Percentiles rank a stretch among this genome's conserved stretches.
Evolutionary conservation across 805 yeast species (phyloP).

Genomic region (Candida chauliodis): DNA sequence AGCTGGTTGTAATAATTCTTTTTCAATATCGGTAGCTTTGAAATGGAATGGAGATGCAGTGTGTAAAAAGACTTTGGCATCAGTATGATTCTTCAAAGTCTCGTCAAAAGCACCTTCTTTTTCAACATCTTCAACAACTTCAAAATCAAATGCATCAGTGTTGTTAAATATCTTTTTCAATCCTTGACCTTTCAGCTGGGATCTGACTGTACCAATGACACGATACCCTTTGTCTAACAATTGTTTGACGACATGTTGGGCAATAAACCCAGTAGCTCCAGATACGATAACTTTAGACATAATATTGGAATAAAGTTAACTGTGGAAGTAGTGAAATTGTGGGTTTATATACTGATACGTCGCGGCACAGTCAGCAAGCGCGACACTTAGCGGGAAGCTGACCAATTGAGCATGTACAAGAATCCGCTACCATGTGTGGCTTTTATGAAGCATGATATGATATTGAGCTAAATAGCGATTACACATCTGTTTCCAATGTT

Average conservation of each 20-base stretch:
- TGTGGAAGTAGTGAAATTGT: neutral
- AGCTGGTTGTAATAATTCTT: slow-evolving; percentile 55
- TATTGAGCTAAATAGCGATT: too few relatives aligned
- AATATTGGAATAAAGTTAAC: slow-evolving; percentile 1
- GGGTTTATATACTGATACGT: slow-evolving; percentile 1
- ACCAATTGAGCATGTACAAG: neutral
- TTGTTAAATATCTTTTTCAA: slow-evolving; percentile 19
- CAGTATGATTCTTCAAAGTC: slow-evolving; percentile 45
- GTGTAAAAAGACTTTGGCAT: slow-evolving; percentile 53
- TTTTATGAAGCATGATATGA: too few relatives aligned
- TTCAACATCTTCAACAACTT: slow-evolving; percentile 46
- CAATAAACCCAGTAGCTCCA: slow-evolving; percentile 57
- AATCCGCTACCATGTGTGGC: too few relatives aligned
- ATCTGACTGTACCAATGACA: slow-evolving; percentile 54
- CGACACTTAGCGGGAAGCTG: neutral
- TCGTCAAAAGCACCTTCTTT: slow-evolving; percentile 43
- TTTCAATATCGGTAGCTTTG: slow-evolving; percentile 42
- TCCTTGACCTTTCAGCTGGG: slow-evolving; percentile 39
- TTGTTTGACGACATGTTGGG: slow-evolving; percentile 44
- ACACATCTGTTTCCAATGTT: too few relatives aligned
- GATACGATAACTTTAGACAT: slow-evolving; percentile 39
- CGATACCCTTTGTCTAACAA: slow-evolving; percentile 38
- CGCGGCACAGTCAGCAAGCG: too few relatives aligned
- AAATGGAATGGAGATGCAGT: slow-evolving; percentile 59
- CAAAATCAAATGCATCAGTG: slow-evolving; percentile 36